Conservation (phyloP, 805 yeast species). For the Yarrowia sp. region DNA sequence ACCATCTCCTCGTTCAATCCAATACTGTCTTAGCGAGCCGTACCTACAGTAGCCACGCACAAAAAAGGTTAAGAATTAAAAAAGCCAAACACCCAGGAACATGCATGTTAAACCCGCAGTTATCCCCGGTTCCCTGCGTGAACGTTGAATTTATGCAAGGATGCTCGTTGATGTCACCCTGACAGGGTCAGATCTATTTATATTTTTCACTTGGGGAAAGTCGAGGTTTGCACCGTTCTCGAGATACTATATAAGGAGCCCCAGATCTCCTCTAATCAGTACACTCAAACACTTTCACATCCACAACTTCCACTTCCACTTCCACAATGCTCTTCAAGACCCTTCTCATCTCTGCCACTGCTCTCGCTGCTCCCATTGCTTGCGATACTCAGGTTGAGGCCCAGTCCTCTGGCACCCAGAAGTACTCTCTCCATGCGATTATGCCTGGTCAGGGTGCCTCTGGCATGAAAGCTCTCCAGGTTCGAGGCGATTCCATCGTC, state of each 20-base stretch:
- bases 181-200: no score
- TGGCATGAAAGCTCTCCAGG: not conserved
- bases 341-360: not conserved
- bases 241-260: no score
- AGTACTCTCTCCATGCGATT: not conserved
- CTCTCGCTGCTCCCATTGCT: not conserved
- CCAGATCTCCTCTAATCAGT: not conserved
- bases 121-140: not conserved
- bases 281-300: not conserved
- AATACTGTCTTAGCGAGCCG: no score
- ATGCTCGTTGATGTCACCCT: not conserved
- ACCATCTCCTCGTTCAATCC: no score
- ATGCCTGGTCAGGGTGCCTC: not conserved
- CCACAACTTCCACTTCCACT: not conserved
- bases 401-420: not conserved
- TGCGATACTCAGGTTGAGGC: not conserved
- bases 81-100: no score
- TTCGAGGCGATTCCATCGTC: not conserved
- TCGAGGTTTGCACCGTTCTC: no score
- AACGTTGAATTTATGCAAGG: no score
- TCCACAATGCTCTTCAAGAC: not conserved
- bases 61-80: no score
- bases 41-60: no score
- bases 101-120: not conserved
- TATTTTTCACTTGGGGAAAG: no score